These are phyloP conservation scores for Aspergillus arachidicola DNA, from an alignment of 2,329 filamentous ascomycete species.

Conservation along the genomic window DNA sequence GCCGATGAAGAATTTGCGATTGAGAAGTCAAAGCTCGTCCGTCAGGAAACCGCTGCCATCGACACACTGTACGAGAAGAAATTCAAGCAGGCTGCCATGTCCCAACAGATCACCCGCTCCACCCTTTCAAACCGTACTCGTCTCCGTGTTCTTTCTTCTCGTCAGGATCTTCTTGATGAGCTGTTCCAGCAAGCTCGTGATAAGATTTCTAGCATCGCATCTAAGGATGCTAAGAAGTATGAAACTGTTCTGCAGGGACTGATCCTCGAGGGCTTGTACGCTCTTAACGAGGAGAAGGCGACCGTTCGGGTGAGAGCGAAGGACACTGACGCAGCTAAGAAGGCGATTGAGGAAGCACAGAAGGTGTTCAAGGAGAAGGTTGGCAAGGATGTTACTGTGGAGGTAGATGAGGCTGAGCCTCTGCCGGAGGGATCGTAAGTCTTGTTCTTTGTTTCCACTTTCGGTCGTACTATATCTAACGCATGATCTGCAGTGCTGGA, in stretches of 20 bases:
- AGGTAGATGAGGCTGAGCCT: conserved; percentile 76
- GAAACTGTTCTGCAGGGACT: conserved; percentile 74
- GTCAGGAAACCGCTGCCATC: conserved; percentile 90
- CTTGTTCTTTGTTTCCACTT: conserved; percentile 5
- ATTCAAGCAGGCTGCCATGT: conserved; percentile 98
- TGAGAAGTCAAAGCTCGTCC: conserved; percentile 98
- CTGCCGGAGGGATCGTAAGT: conserved; percentile 83
- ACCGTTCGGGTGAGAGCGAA: conserved; percentile 75
- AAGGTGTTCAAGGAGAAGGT: conserved; percentile 82
- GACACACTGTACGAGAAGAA: conserved; percentile 96
- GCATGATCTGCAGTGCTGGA: conserved; percentile 64
- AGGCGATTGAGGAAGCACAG: conserved; percentile 74
- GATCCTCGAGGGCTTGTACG: conserved; percentile 87
- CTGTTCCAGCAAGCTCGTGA: conserved; percentile 81
- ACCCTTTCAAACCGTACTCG: conserved; percentile 96
- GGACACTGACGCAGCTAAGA: conserved; percentile 74
- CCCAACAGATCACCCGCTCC: conserved; percentile 96
- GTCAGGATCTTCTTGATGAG: conserved; percentile 86
- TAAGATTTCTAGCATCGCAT: conserved; percentile 67
- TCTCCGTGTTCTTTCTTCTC: conserved; percentile 80
- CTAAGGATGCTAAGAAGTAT: conserved; percentile 64
- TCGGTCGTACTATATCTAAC: conserved; percentile 18
- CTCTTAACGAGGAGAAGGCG: conserved; percentile 78
- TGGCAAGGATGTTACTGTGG: conserved; percentile 69
- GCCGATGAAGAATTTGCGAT: conserved; percentile 99